A percentile compares a stretch with the other conserved stretches of the same genome.
Evolutionary conservation across 495 filamentous ascomycete species (phyloP).

Genomic region (Lasiosphaeris hirsuta): DNA sequence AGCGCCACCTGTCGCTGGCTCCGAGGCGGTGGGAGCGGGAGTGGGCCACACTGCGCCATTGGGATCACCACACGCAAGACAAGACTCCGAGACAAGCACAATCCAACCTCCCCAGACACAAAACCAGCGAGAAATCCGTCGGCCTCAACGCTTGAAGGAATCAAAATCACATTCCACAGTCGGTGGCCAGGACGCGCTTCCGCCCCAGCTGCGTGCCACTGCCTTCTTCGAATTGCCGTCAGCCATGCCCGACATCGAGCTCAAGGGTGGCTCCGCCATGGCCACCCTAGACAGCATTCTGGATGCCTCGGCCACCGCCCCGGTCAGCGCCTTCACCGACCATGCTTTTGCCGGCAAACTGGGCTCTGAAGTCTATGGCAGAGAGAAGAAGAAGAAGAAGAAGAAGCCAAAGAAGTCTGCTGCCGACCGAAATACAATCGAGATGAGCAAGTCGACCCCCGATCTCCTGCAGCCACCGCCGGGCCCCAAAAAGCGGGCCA

Average conservation of each 20-base stretch:
- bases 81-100: constrained; percentile 28
- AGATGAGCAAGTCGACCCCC: constrained; percentile 12
- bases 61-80: constrained; percentile 20
- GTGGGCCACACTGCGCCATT: not conserved
- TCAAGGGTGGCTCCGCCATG: constrained; percentile 78
- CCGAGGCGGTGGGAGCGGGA: constrained; percentile 12
- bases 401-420: constrained; percentile 15
- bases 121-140: constrained; percentile 24
- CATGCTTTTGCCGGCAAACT: constrained; percentile 78
- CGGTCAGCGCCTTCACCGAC: constrained; percentile 92
- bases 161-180: constrained; percentile 22
- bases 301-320: constrained; percentile 87
- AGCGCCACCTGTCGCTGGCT: constrained; percentile 12
- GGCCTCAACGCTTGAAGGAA: constrained; percentile 27
- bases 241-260: constrained; percentile 52
- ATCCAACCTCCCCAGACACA: constrained; percentile 29
- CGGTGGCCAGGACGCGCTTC: constrained; percentile 52
- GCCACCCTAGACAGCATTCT: constrained; percentile 89
- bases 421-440: constrained; percentile 12
- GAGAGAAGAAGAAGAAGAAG: constrained; percentile 41
- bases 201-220: constrained; percentile 85
- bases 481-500: constrained; percentile 35
- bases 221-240: constrained; percentile 80
- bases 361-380: constrained; percentile 62
- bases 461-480: constrained; percentile 7